phyloP scores from a whole-genome alignment of 805 yeast species.

The Yarrowia sp. region DNA sequence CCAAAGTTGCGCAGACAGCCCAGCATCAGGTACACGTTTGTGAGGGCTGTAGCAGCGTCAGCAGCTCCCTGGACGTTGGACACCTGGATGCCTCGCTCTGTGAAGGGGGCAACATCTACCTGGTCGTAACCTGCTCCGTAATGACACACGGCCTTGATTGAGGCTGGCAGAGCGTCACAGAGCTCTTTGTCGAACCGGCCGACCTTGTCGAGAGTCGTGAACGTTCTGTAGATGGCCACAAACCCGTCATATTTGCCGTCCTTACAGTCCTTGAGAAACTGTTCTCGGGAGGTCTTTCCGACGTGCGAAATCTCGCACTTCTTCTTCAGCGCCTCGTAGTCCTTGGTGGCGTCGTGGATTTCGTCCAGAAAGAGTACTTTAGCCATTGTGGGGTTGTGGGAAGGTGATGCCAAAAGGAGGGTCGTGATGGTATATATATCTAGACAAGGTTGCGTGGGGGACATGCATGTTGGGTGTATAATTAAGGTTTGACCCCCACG shows the following conservation, averaged over 20 bases:
- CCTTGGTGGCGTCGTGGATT: conserved; percentile 36
- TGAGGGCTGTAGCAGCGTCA: conserved; percentile 74
- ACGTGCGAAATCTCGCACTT: conserved; percentile 11
- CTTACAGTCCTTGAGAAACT: conserved; percentile 55
- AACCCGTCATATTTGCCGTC: conserved; percentile 56
- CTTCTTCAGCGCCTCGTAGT: conserved; percentile 6
- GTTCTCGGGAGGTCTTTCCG: conserved; percentile 43
- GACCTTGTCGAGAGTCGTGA: conserved; percentile 58
- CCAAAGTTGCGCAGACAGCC: conserved; percentile 75
- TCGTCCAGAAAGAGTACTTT: conserved; percentile 38
- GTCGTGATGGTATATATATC: neutral
- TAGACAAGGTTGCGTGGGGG: too few species aligned
- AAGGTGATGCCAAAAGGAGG: too few species aligned
- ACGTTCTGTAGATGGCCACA: conserved; percentile 60
- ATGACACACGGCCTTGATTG: conserved; percentile 63
- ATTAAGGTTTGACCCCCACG: too few species aligned
- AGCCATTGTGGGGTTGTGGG: neutral
- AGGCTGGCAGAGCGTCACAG: conserved; percentile 59
- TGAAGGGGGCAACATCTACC: conserved; percentile 63
- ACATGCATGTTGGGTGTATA: too few species aligned
- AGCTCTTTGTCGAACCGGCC: conserved; percentile 73
- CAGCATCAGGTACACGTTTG: conserved; percentile 67
- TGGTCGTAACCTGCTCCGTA: conserved; percentile 80
- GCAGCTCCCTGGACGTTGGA: conserved; percentile 71
- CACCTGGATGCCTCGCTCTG: conserved; percentile 63